A percentile compares a stretch with the other conserved stretches of the same genome.
These are phyloP conservation scores for Elongisporangium undulatum DNA, from an alignment of 352 stramenopile genomes.

Conservation along the genomic window DNA sequence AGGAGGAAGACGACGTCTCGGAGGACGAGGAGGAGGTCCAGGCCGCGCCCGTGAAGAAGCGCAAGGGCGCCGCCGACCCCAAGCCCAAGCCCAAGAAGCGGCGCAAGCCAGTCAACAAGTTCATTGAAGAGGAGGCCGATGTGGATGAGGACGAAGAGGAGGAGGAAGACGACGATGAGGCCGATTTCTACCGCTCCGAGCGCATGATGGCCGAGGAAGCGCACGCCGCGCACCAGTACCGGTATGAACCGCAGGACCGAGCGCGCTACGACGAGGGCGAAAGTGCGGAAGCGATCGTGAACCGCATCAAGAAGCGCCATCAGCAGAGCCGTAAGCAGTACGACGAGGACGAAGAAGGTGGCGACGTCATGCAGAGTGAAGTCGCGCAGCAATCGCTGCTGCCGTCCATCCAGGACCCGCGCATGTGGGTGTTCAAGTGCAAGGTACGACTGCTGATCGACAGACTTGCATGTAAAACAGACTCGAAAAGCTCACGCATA, in stretches of 20 bases:
- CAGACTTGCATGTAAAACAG: background rate
- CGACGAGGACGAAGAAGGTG: slow-evolving; percentile 80
- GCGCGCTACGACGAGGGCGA: slow-evolving; percentile 74
- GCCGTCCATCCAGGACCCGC: slow-evolving; percentile 85
- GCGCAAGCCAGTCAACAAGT: slow-evolving; percentile 83
- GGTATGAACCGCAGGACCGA: slow-evolving; percentile 75
- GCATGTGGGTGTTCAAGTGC: slow-evolving; percentile 91
- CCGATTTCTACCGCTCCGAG: slow-evolving; percentile 75
- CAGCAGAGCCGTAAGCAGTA: slow-evolving; percentile 83
- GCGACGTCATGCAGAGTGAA: slow-evolving; percentile 79
- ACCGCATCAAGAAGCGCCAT: slow-evolving; percentile 86
- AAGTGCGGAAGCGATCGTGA: slow-evolving; percentile 82
- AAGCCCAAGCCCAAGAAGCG: slow-evolving; percentile 85
- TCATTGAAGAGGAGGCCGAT: slow-evolving; percentile 87
- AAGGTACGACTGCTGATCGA: slow-evolving; percentile 33
- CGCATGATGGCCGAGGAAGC: slow-evolving; percentile 75
- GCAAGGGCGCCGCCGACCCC: slow-evolving; percentile 44
- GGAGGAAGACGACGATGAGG: slow-evolving; percentile 78
- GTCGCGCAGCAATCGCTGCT: slow-evolving; percentile 86
- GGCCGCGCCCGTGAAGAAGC: slow-evolving; percentile 66
- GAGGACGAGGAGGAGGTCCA: slow-evolving; percentile 48
- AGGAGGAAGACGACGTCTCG: slow-evolving; percentile 48
- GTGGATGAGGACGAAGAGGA: slow-evolving; percentile 86
- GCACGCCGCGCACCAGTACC: slow-evolving; percentile 53
- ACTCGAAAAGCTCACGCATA: background rate